Conservation (phyloP, 2,329 filamentous ascomycete species). For the Rutstroemia sp. region DNA sequence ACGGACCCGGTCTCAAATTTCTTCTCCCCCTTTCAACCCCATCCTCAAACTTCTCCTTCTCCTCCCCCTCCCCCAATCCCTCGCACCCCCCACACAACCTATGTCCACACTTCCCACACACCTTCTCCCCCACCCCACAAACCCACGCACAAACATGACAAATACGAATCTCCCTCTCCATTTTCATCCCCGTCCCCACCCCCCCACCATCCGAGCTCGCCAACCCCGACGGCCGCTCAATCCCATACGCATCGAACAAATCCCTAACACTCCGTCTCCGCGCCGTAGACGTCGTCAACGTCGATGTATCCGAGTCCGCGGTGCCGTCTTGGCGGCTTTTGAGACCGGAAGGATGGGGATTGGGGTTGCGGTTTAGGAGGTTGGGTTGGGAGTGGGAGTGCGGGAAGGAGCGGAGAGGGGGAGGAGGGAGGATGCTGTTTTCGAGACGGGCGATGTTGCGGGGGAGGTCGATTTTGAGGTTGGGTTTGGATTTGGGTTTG, state of each 20-base stretch:
- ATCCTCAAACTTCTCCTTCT: no score
- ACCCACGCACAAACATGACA: constrained; percentile 44
- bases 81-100: constrained; percentile 33
- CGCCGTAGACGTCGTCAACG: constrained; percentile 29
- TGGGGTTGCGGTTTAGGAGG: not conserved
- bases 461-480: no score
- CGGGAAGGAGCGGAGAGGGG: constrained; percentile 8
- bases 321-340: constrained; percentile 11
- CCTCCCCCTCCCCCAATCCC: no score
- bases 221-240: constrained; percentile 37
- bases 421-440: no score
- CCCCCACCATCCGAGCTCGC: constrained; percentile 20
- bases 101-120: constrained; percentile 45
- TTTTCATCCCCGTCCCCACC: no score
- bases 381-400: not conserved
- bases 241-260: constrained; percentile 40
- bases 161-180: constrained; percentile 23
- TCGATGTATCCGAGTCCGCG: constrained; percentile 16
- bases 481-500: no score
- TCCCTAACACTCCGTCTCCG: constrained; percentile 38
- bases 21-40: no score
- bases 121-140: constrained; percentile 31
- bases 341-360: constrained; percentile 4
- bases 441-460: no score
- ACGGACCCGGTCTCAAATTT: no score